Evolutionary conservation across 768 basidiomycete species (phyloP), one percentile per base, ranked within the genome.

Genomic region (Amanita fuliginea): DNA sequence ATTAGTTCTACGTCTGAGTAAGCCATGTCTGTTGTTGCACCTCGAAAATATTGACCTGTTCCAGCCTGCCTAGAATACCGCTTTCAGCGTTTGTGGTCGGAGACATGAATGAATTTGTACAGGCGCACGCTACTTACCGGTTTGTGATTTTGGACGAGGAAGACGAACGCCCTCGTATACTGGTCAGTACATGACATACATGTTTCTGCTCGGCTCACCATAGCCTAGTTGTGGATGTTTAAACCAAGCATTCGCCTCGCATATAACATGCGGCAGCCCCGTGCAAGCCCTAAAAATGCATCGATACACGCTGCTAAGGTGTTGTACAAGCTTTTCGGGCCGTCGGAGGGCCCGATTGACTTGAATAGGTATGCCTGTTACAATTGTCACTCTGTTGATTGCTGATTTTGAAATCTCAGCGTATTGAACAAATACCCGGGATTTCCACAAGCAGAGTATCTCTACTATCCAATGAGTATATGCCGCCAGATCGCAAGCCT

Each of bases 71-170:
- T 14, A 72, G 64, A 56, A 70, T 69, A 22, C 88, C 89, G 0
- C 69, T 94, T 22, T 87, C 88, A 1, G 86, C 89, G n/a, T 95
- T 89, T 64, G 76, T 98, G 26, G 77, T 92, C 10, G 81, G 90
- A 53, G 91, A 96, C 58, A 87, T 98, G 87, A 75, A 77, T 24
- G 95, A 95, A 60, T 83, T 87, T 46, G 85, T 90, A 4, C 83
- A 86, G 47, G 91, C 94, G 1, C 94, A 97, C 60, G 92, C 93
- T 1, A 85, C 86, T 0, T 92, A 97, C 65, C 86, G 93, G 8
- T 97, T 98, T 59, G 75, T 93, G 30, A 66, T 98, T 28, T 70
- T 78, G 13, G 94, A 96, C 52, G 92, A 94, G 55, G 91, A 95
- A 58, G 79, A 84, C 24, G 88, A 90, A 53, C 75, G 72, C 22